Evolutionary conservation across 2,329 filamentous ascomycete genomes (phyloP).

Genomic region (Penicillium sp.): DNA sequence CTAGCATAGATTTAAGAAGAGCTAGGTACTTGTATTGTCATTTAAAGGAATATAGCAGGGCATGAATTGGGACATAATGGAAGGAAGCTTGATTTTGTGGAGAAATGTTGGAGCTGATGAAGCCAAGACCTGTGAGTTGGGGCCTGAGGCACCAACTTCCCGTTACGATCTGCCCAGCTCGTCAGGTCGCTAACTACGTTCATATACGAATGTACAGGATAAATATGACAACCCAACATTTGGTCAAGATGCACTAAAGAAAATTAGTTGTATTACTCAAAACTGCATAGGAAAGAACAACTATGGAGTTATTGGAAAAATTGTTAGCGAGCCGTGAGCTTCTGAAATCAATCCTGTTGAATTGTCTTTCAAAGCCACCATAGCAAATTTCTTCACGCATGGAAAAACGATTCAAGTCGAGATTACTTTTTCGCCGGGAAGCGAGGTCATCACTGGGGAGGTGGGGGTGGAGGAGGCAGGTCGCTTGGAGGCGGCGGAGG

Average conservation of each 20-base stretch:
- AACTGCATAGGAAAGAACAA: background rate
- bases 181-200: background rate
- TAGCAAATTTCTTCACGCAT: background rate
- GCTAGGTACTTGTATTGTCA: background rate
- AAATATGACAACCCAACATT: background rate
- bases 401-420: constrained; percentile 21
- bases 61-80: background rate
- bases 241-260: background rate
- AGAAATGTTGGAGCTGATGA: constrained; percentile 13
- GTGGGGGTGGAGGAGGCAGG: constrained; percentile 62
- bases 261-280: constrained; percentile 12
- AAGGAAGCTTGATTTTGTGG: constrained; percentile 10
- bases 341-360: background rate
- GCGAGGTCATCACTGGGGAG: constrained; percentile 30
- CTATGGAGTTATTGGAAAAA: background rate
- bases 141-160: constrained; percentile 13
- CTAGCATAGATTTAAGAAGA: background rate
- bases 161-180: background rate
- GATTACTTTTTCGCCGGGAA: background rate
- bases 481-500: constrained; percentile 53
- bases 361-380: background rate
- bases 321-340: constrained; percentile 2
- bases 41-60: background rate
- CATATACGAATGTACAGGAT: background rate
- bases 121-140: constrained; percentile 10